Conservation (phyloP, 176 grass and related monocot species). For the Ensete glaucum region DNA sequence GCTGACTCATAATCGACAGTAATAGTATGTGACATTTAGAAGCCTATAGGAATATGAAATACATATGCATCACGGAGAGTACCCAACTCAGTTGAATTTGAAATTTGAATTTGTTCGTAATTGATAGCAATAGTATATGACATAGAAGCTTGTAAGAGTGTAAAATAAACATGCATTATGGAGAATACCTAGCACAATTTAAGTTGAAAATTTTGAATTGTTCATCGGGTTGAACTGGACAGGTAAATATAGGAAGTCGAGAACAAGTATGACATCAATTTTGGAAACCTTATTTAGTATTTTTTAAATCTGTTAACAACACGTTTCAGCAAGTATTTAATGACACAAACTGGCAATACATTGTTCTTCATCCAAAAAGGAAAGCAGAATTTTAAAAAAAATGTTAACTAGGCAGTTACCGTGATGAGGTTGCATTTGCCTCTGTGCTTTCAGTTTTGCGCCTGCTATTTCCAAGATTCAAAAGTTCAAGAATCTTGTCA, state of each 20-base stretch:
- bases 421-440: slow-evolving; percentile 90
- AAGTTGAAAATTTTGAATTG: not conserved
- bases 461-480: slow-evolving; percentile 88
- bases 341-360: not conserved
- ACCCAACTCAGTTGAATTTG: not conserved
- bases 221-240: not conserved
- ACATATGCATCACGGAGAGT: not conserved
- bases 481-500: slow-evolving; percentile 96
- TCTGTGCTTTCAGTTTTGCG: slow-evolving; percentile 98
- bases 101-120: not conserved
- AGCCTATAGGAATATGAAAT: not conserved
- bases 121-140: not conserved
- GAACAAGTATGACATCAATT: not conserved
- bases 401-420: slow-evolving; percentile 31
- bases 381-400: not conserved
- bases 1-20: not conserved
- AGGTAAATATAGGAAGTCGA: not conserved
- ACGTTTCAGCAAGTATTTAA: not conserved
- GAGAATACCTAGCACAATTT: not conserved
- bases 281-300: not conserved
- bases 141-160: not conserved
- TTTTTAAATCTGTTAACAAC: not conserved
- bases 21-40: not conserved
- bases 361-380: not conserved
- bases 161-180: not conserved